Evolutionary conservation across 1,139 yeast species (phyloP), one percentile per base, ranked within the genome.

Genomic region (Taphrina confusa): DNA sequence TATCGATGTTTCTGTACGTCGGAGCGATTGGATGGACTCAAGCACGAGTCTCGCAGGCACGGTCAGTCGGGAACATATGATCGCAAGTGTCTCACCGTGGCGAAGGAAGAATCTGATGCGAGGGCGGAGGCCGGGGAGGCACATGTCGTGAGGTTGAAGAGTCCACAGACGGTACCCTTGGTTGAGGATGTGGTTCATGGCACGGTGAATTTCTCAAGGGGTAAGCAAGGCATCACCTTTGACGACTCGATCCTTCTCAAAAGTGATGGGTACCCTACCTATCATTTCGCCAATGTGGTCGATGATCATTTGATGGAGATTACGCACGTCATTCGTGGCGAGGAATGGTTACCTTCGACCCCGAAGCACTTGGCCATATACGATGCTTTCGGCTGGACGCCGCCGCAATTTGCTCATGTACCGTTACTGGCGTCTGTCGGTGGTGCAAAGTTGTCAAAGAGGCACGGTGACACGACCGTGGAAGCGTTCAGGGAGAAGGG

Each of bases 271-370:
- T 75, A 88, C 64, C 99, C 99, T 16, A 92, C 99, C 0, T 92
- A 92, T 68, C 99, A 92, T 73, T 85, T 92, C 69, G 98, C 98
- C 20, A 91, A 89, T 68, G 96, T 92, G 1, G 82, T 92, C 1
- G 99, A 92, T 69, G 99, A 92, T 71, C 95, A 91, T 71, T 73
- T 87, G 55, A 94, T 92, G 98, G 73, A 81, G 52, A 87, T 92
- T 44, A 87, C 97, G 0, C 97, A 94, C 72, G 98, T 92, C 8
- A 83, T 92, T 9, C 78, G 99, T 65, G 99, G 99, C 36, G 98
- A 92, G 70, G 97, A 92, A 72, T 94, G 99, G 99, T 75, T 92
- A 8, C 85, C 96, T 1, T 87, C 97, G 0, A 92, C 98, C 0
- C 96, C 97, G 1, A 92, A 91, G 66, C 99, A 92, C 69, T 78